Evolutionary conservation across 371 early-diverging fungal species (phyloP), one percentile per base, ranked within the genome.

Genomic region (Mortierella sp.): DNA sequence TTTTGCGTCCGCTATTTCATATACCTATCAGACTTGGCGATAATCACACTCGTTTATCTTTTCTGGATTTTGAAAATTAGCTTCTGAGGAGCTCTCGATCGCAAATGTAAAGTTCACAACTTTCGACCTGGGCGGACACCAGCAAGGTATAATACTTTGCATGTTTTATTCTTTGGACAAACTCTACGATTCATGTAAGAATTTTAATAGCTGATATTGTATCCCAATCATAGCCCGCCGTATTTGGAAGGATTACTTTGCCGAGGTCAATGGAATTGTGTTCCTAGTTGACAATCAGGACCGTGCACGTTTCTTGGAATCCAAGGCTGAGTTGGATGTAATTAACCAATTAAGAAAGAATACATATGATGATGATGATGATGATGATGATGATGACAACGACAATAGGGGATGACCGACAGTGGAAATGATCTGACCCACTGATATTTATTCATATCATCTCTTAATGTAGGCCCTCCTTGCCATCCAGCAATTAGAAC

Each of bases 191-290:
- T n/a, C 16, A 8, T 50, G 16, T 50, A 21, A 7, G 0, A 48
- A 9, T 10, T 2, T 64, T 28, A 36, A 9, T n/a, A n/a, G n/a
- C 50, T n/a, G n/a, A 16, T 16, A 50, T 50, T n/a, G n/a, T 50
- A 50, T n/a, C 24, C 38, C 40, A n/a, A 59, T 40, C 24, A 13
- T 76, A 92, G 97, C 99, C 40, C 97, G 99, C 76, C 93, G 99
- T 79, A 89, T 98, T 78, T 98, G 98, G 99, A 94, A 94, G 83
- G 98, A 99, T 81, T 99, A 99, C 87, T 98, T 97, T 87, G 97
- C 98, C 47, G 98, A 97, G 84, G 98, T 98, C 63, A 91, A 92
- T 76, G 98, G 96, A 58, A 97, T 99, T 76, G 97, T 98, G 67
- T 99, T 97, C 89, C 86, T 99, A 74, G 98, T 98, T 9, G 99